Evolutionary conservation across 805 yeast species (phyloP).

Genomic region (Candida coleopterorum): DNA sequence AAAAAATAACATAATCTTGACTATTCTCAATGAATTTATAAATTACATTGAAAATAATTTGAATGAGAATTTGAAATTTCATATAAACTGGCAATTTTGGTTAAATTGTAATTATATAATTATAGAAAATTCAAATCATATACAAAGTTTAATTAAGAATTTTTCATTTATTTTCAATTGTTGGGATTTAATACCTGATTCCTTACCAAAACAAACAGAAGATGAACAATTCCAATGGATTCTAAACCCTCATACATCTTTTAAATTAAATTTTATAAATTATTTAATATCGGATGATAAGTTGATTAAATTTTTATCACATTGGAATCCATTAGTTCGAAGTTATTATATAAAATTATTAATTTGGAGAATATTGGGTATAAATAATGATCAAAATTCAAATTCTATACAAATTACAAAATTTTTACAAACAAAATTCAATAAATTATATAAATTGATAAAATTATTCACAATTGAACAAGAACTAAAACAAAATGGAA

Average conservation of each 20-base stretch:
- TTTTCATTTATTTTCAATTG: slow-evolving; percentile 64
- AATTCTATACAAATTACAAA: slow-evolving; percentile 25
- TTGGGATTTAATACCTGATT: slow-evolving; percentile 64
- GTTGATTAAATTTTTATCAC: slow-evolving; percentile 61
- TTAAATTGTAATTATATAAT: slow-evolving; percentile 51
- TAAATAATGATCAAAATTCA: slow-evolving; percentile 35
- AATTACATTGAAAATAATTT: slow-evolving; percentile 25
- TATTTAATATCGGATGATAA: slow-evolving; percentile 49
- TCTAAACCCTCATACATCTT: slow-evolving; percentile 30
- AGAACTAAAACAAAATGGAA: slow-evolving; percentile 9
- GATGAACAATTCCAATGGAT: slow-evolving; percentile 32
- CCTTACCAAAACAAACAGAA: slow-evolving; percentile 8
- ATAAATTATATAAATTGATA: slow-evolving; percentile 20
- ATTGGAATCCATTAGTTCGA: slow-evolving; percentile 77
- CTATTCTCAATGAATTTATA: slow-evolving; percentile 35
- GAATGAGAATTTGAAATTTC: slow-evolving; percentile 6
- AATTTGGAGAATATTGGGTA: slow-evolving; percentile 58
- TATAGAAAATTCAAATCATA: slow-evolving; percentile 55
- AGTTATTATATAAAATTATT: slow-evolving; percentile 62
- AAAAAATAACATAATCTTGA: slow-evolving; percentile 36
- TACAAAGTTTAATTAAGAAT: slow-evolving; percentile 58
- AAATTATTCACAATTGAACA: slow-evolving; percentile 23
- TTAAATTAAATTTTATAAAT: slow-evolving; percentile 44
- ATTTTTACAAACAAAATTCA: slow-evolving; percentile 27
- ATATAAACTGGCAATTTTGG: slow-evolving; percentile 78